phyloP scores from a whole-genome alignment of 208 protist genomes.

The Leishmania major region DNA sequence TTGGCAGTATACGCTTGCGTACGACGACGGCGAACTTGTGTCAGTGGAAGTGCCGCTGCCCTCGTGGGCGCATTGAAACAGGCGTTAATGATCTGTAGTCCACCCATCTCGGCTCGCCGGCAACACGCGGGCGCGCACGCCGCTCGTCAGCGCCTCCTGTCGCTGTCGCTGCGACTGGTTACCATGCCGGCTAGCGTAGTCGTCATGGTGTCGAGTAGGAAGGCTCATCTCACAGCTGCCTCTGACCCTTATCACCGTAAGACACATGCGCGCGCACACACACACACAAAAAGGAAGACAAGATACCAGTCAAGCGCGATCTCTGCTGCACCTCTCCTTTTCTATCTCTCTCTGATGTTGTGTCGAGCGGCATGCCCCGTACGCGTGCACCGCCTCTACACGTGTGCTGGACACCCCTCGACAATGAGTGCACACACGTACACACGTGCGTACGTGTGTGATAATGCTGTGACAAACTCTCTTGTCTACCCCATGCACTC shows the following conservation, averaged over 20 bases:
- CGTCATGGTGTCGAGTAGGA: background rate
- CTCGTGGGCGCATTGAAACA: slow-evolving; percentile 24
- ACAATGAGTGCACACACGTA: background rate
- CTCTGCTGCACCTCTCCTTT: background rate
- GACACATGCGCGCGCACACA: background rate
- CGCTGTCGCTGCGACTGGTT: background rate
- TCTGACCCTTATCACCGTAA: background rate
- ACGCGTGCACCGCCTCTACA: background rate
- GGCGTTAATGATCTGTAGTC: background rate
- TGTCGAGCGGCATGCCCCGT: background rate
- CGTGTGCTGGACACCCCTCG: background rate
- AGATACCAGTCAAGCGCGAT: background rate
- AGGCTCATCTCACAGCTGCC: background rate
- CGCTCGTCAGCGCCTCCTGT: background rate
- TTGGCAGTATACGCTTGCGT: slow-evolving; percentile 58
- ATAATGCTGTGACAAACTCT: background rate
- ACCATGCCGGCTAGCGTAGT: background rate
- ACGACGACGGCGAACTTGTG: slow-evolving; percentile 16
- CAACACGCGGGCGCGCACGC: background rate
- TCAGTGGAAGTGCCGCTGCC: slow-evolving; percentile 41
- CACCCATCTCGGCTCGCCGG: background rate
- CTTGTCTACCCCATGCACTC: background rate
- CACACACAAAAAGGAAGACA: background rate
- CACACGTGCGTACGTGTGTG: background rate
- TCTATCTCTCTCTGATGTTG: background rate